These are phyloP conservation scores for Corynascus novoguineensis DNA, from an alignment of 495 filamentous ascomycete genomes.

Conservation along the genomic window DNA sequence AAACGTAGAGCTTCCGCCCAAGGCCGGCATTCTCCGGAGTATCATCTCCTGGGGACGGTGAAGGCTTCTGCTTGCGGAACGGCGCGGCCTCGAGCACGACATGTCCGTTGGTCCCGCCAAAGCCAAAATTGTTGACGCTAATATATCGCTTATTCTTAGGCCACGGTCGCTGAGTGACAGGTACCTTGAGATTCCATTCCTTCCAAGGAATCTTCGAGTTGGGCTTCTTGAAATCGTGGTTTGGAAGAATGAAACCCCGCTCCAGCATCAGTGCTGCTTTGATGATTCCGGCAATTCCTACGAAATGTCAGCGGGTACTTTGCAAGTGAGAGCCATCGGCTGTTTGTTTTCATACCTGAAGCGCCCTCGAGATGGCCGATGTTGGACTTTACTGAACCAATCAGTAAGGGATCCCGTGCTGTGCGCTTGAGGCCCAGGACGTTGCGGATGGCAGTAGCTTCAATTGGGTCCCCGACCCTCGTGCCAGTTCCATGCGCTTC, in stretches of 20 bases:
- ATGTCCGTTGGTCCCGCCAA: constrained; percentile 53
- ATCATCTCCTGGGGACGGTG: constrained; percentile 7
- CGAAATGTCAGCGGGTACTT: neutral
- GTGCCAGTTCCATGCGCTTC: constrained; percentile 57
- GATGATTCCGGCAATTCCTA: constrained; percentile 51
- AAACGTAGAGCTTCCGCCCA: constrained; percentile 39
- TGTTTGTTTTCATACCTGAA: constrained; percentile 25
- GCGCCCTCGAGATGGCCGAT: constrained; percentile 54
- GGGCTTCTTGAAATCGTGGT: constrained; percentile 46
- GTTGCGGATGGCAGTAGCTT: constrained; percentile 37
- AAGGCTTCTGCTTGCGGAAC: constrained; percentile 16
- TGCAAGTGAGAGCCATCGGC: neutral
- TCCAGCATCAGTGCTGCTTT: constrained; percentile 53
- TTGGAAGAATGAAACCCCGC: constrained; percentile 44
- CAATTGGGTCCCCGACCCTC: constrained; percentile 42
- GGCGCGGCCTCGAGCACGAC: constrained; percentile 45
- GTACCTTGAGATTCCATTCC: constrained; percentile 42
- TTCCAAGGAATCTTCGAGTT: constrained; percentile 49
- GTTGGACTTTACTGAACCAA: constrained; percentile 56
- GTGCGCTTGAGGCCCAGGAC: constrained; percentile 33
- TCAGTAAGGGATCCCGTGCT: constrained; percentile 32
- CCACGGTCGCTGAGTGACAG: constrained; percentile 29
- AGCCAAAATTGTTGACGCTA: constrained; percentile 39
- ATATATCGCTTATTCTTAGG: constrained; percentile 20
- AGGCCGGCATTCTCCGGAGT: constrained; percentile 22